These are phyloP conservation scores for Thalassiosira ordinaria DNA, from an alignment of 352 stramenopile species.

Conservation along the genomic window DNA sequence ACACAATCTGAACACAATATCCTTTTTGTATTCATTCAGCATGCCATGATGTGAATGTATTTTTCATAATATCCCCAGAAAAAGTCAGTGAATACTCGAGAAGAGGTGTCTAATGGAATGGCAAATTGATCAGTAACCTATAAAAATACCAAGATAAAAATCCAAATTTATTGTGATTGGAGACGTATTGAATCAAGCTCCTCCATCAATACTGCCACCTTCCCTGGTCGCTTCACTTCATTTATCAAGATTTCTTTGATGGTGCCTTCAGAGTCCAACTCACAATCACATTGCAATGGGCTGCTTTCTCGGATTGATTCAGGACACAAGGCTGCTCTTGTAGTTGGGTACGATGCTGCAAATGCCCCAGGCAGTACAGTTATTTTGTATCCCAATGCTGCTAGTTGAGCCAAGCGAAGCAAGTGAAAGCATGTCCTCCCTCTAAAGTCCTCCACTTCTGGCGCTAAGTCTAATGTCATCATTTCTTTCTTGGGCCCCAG, in stretches of 20 bases:
- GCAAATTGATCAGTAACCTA: too few species aligned
- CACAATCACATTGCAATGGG: conserved; percentile 32
- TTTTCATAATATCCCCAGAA: too few species aligned
- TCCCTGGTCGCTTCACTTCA: conserved; percentile 65
- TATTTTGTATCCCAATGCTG: conserved; percentile 66
- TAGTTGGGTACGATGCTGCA: conserved; percentile 60
- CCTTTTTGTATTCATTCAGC: too few species aligned
- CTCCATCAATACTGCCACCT: conserved; percentile 65
- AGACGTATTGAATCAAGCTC: conserved; percentile 40
- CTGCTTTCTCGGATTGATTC: conserved; percentile 3
- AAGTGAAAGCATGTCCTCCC: conserved; percentile 71
- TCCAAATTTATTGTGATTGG: neutral
- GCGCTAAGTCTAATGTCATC: conserved; percentile 62
- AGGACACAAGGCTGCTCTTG: conserved; percentile 34
- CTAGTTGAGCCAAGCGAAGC: conserved; percentile 68
- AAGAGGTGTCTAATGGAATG: too few species aligned
- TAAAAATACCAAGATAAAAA: too few species aligned
- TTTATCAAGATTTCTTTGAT: conserved; percentile 66
- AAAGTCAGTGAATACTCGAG: too few species aligned
- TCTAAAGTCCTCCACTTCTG: conserved; percentile 76
- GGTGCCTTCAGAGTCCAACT: conserved; percentile 41
- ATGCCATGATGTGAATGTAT: too few species aligned
- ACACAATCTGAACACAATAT: too few species aligned
- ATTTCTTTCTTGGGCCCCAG: conserved; percentile 64
- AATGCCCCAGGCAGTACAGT: conserved; percentile 68